Percentiles rank a stretch among this genome's conserved stretches.
Conservation (phyloP, 2,329 filamentous ascomycete genomes). For the Graphium sp. region DNA sequence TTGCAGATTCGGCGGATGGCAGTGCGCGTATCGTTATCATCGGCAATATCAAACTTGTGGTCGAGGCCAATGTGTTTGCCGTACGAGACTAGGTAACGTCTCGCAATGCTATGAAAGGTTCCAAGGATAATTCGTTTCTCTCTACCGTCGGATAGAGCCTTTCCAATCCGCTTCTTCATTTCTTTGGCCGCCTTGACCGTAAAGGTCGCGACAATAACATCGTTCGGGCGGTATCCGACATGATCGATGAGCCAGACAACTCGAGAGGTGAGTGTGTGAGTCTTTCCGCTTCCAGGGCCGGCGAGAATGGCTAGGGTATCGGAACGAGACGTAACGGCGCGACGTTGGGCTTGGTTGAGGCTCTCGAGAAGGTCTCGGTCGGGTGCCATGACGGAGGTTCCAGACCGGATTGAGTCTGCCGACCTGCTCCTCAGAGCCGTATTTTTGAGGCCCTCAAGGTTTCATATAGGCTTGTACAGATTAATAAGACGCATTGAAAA, state of each 20-base stretch:
- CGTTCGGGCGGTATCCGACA: slow-evolving; percentile 57
- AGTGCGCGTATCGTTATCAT: slow-evolving; percentile 61
- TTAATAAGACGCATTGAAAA: too few species aligned
- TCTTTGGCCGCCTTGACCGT: slow-evolving; percentile 88
- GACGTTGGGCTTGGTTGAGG: slow-evolving; percentile 36
- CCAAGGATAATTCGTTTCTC: slow-evolving; percentile 70
- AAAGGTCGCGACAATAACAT: slow-evolving; percentile 91
- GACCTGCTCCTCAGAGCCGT: too few species aligned
- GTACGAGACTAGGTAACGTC: slow-evolving; percentile 70
- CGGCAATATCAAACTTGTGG: slow-evolving; percentile 80
- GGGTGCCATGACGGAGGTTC: too few species aligned
- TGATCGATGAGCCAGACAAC: slow-evolving; percentile 75
- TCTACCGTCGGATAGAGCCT: slow-evolving; percentile 59
- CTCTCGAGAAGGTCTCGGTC: slow-evolving; percentile 23
- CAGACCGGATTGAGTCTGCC: too few species aligned
- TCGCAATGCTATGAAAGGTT: slow-evolving; percentile 87
- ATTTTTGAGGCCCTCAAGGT: too few species aligned
- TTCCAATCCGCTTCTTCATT: slow-evolving; percentile 79
- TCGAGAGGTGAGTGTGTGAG: slow-evolving; percentile 82
- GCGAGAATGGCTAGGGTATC: slow-evolving; percentile 49
- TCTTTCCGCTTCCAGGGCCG: slow-evolving; percentile 67
- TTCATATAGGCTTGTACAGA: too few species aligned
- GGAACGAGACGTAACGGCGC: slow-evolving; percentile 34
- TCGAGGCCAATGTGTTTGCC: slow-evolving; percentile 69
- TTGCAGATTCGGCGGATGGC: slow-evolving; percentile 76